Percentiles rank a stretch among this genome's conserved stretches.
phyloP scores from a whole-genome alignment of 129 eudicot species.

The Erigeron canadensis region DNA sequence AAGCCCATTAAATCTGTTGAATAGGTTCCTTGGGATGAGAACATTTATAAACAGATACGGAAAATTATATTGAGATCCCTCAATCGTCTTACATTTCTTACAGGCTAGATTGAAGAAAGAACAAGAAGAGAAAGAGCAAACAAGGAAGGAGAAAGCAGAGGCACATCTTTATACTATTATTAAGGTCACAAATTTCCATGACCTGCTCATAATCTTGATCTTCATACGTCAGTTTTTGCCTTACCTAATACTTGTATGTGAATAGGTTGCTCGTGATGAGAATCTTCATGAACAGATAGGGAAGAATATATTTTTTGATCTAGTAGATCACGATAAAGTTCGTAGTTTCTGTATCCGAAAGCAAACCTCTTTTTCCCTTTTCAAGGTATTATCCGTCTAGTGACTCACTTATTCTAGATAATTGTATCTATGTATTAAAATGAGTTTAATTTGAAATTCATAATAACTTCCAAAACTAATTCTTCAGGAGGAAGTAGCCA shows the following conservation, averaged over 20 bases:
- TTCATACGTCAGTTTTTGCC: neutral
- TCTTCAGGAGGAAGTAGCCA: conserved; percentile 84
- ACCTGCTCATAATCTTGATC: neutral
- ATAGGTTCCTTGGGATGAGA: conserved; percentile 78
- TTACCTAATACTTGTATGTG: neutral
- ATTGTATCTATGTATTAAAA: neutral
- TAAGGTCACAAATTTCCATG: neutral
- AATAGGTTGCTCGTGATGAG: neutral
- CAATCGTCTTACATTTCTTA: neutral
- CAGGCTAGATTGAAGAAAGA: neutral
- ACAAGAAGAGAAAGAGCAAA: neutral
- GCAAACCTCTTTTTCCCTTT: conserved; percentile 5
- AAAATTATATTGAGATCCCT: conserved; percentile 18
- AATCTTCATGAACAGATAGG: conserved; percentile 14
- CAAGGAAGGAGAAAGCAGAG: neutral
- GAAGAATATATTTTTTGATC: conserved; percentile 4
- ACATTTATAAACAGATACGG: conserved; percentile 49
- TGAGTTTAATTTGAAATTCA: conserved; percentile 9
- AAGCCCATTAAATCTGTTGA: neutral
- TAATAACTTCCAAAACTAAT: conserved; percentile 14
- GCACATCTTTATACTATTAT: neutral
- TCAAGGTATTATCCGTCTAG: neutral
- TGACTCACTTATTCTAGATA: neutral
- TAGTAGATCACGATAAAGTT: conserved; percentile 15
- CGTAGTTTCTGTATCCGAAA: neutral